Percentiles rank a stretch among this genome's conserved stretches.
These are phyloP conservation scores for Ganoderma lingzhi DNA, from an alignment of 1,284 basidiomycete species.

Conservation along the genomic window DNA sequence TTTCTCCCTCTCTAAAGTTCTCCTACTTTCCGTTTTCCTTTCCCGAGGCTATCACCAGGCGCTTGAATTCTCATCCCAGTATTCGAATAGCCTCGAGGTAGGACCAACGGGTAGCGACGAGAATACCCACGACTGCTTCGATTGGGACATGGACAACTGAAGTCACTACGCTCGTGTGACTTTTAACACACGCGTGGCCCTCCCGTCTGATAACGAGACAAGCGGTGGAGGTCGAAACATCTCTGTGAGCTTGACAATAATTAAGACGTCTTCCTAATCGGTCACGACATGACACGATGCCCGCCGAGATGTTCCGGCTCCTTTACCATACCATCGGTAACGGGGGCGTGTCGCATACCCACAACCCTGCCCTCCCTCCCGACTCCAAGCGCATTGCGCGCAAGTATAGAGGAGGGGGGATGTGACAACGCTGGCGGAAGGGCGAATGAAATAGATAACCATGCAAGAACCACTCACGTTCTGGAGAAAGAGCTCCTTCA, in stretches of 20 bases:
- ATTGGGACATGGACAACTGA: too few relatives aligned
- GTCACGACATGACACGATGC: neutral
- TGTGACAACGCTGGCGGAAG: neutral
- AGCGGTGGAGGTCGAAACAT: neutral
- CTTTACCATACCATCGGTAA: neutral
- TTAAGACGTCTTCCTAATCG: neutral
- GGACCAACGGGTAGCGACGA: neutral
- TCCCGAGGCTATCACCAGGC: too few relatives aligned
- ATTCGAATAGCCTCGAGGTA: neutral
- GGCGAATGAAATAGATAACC: neutral
- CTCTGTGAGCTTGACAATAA: neutral
- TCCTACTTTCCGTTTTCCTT: too few relatives aligned
- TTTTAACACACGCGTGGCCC: neutral
- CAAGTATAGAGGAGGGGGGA: neutral
- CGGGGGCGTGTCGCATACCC: neutral
- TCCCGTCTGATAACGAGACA: neutral
- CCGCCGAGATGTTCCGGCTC: neutral
- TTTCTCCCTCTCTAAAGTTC: too few relatives aligned
- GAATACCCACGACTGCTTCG: neutral
- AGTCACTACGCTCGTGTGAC: neutral
- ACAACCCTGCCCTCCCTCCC: neutral
- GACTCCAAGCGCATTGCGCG: neutral
- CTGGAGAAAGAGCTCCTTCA: conserved; percentile 61
- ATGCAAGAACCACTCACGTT: conserved; percentile 52
- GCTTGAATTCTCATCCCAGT: neutral